Base-by-base conservation (phyloP, 225 moss, liverwort and hornwort genomes). In the Marchantia paleacea region DNA sequence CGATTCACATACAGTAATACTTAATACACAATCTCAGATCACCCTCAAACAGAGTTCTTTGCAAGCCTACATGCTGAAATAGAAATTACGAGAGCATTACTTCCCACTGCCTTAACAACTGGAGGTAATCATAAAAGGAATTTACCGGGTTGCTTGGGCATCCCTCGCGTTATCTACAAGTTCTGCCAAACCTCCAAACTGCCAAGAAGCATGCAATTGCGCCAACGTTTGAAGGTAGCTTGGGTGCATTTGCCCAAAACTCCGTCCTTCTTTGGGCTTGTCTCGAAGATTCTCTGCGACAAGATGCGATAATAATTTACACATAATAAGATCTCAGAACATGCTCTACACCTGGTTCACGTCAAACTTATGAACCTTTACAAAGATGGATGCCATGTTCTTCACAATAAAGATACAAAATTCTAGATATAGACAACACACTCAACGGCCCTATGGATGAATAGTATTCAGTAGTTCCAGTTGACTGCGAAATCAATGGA, bases 111-210 rank as follows among this genome's bases (percentile, higher is more conserved):
- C 39, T 39, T 39, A 39, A 39, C 39, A 39, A 39, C 39, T 39
- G 39, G 39, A 39, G 3, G 39, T 39, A 39, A 39, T 2, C 39
- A 39, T 2, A 39, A 39, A 39, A 39, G 39, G 39, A 2, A 19
- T 10, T 39, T 86, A 94, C 97, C 93, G 88, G 14, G 87, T 86
- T 61, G 97, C 94, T 66, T 81, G 78, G n/a, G 97, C 94, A 89
- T 97, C 97, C 50, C 93, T 92, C 18, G 94, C 89, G 85, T 97
- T 97, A 77, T 97, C 97, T 69, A 97, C 88, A 8, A 97, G 80
- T 79, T 97, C 92, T 24, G 97, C 93, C 77, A 97, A 69, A 31
- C 89, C 94, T 87, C 94, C 97, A 83, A 97, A 97, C 26, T 83
- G 69, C 97, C 97, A 97, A 52, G 91, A 91, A 12, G 94, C 84